Evolutionary conservation across 441 rosid genomes (phyloP).

Genomic region (Euphorbia schlechtendalii): DNA sequence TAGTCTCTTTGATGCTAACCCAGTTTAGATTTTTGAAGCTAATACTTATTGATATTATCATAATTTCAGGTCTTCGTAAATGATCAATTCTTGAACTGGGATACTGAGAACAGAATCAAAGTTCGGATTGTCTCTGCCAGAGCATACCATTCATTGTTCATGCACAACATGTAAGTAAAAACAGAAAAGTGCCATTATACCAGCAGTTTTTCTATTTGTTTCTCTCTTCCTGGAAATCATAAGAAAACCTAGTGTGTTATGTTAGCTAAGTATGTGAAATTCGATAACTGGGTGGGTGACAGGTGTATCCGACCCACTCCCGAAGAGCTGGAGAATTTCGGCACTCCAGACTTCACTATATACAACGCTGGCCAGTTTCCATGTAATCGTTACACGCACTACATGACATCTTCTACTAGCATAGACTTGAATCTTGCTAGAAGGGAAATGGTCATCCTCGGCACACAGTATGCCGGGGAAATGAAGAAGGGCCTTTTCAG

Average conservation of each 20-base stretch:
- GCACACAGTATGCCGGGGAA: conserved; percentile 99
- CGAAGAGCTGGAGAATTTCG: conserved; percentile 97
- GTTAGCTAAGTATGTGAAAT: conserved; percentile 33
- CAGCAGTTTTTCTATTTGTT: conserved; percentile 8
- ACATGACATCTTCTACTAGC: conserved; percentile 99
- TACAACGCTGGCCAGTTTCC: conserved; percentile 99
- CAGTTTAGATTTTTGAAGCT: neutral
- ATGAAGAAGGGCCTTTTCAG: conserved; percentile 99
- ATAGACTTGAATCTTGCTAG: conserved; percentile 88
- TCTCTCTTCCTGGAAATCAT: conserved; percentile 18
- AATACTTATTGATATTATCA: neutral
- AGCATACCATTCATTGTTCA: too few relatives aligned
- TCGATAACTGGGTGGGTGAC: conserved; percentile 57
- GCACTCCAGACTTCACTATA: conserved; percentile 98
- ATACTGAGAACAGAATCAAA: conserved; percentile 75
- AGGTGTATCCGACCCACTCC: conserved; percentile 99
- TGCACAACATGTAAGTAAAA: conserved; percentile 90
- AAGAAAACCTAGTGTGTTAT: conserved; percentile 22
- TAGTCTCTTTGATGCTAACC: neutral
- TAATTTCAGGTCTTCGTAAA: conserved; percentile 66
- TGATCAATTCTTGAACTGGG: conserved; percentile 94
- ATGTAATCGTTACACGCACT: conserved; percentile 96
- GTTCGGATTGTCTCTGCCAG: conserved; percentile 96
- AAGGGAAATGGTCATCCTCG: conserved; percentile 98
- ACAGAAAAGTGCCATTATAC: neutral